Evolutionary conservation across 2,329 filamentous ascomycete species (phyloP).

Genomic region (Fusarium heterosporum): DNA sequence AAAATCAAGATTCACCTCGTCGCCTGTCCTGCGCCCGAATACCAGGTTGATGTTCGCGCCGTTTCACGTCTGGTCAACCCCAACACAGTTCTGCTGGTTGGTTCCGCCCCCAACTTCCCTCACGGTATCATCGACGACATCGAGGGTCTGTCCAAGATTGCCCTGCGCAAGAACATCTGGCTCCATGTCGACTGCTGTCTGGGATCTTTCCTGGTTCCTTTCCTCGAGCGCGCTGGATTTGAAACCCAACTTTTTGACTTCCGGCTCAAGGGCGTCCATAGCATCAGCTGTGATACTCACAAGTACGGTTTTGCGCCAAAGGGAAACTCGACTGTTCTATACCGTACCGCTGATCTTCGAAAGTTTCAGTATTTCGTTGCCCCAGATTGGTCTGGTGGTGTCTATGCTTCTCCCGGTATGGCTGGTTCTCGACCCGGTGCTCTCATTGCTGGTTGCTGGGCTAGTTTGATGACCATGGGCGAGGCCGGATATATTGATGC

Average conservation of each 20-base stretch:
- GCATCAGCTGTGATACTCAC: slow-evolving; percentile 96
- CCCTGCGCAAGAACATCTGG: slow-evolving; percentile 80
- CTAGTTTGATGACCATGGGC: slow-evolving; percentile 87
- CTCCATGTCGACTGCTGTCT: slow-evolving; percentile 98
- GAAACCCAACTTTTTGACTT: slow-evolving; percentile 92
- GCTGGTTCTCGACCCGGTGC: slow-evolving; percentile 93
- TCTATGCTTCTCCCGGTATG: slow-evolving; percentile 93
- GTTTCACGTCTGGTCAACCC: slow-evolving; percentile 90
- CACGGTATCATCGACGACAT: slow-evolving; percentile 99
- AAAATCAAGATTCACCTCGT: slow-evolving; percentile 95
- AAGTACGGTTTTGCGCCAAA: slow-evolving; percentile 99
- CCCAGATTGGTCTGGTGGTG: slow-evolving; percentile 93
- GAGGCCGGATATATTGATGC: slow-evolving; percentile 89
- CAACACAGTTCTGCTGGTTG: slow-evolving; percentile 93
- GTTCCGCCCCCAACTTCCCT: slow-evolving; percentile 96
- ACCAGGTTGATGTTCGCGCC: slow-evolving; percentile 83
- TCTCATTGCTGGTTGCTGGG: slow-evolving; percentile 96
- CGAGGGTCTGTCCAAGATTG: slow-evolving; percentile 82
- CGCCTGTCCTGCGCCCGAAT: slow-evolving; percentile 82
- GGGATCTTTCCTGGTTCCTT: slow-evolving; percentile 93
- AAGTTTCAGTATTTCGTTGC: slow-evolving; percentile 97
- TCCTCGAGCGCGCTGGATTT: slow-evolving; percentile 93
- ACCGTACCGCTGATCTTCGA: slow-evolving; percentile 82
- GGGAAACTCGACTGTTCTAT: slow-evolving; percentile 93
- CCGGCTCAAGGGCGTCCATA: slow-evolving; percentile 91